Conservation (phyloP, 768 basidiomycete species). For the Favolaschia claudopus region DNA sequence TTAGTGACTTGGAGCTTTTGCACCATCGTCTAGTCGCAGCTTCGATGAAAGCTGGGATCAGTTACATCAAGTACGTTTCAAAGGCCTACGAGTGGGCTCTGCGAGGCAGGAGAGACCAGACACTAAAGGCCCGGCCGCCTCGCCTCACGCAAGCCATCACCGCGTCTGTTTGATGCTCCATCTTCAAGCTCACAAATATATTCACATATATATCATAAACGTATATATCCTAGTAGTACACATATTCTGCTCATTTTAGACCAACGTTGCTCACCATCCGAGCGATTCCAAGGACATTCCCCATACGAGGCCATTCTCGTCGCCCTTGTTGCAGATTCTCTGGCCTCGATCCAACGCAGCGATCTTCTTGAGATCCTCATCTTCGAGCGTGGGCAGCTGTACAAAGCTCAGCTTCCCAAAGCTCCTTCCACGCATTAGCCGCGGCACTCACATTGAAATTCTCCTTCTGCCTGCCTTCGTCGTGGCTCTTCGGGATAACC, state of each 20-base stretch:
- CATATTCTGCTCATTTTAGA: neutral
- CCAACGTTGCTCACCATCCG: slow-evolving; percentile 41
- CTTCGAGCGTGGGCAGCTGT: slow-evolving; percentile 44
- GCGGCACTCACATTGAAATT: slow-evolving; percentile 25
- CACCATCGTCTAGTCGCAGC: slow-evolving; percentile 73
- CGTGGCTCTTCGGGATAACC: slow-evolving; percentile 36
- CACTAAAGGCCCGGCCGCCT: slow-evolving; percentile 40
- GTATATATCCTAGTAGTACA: neutral
- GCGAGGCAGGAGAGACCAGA: slow-evolving; percentile 62
- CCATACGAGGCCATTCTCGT: slow-evolving; percentile 43
- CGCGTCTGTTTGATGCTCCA: neutral
- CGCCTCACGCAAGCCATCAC: neutral
- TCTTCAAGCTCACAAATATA: neutral
- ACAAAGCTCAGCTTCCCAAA: slow-evolving; percentile 12
- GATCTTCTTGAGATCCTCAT: slow-evolving; percentile 55
- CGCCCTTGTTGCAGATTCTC: slow-evolving; percentile 48
- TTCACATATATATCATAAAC: neutral
- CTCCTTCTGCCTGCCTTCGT: slow-evolving; percentile 18
- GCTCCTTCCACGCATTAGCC: too few relatives aligned
- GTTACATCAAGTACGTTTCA: slow-evolving; percentile 75
- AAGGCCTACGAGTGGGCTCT: slow-evolving; percentile 78
- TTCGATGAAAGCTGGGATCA: slow-evolving; percentile 48
- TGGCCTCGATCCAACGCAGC: slow-evolving; percentile 51
- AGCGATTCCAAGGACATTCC: slow-evolving; percentile 48
- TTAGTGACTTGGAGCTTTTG: slow-evolving; percentile 78